Conservation (phyloP, 2,329 filamentous ascomycete genomes). For the Ascochyta viciae-villosae region DNA sequence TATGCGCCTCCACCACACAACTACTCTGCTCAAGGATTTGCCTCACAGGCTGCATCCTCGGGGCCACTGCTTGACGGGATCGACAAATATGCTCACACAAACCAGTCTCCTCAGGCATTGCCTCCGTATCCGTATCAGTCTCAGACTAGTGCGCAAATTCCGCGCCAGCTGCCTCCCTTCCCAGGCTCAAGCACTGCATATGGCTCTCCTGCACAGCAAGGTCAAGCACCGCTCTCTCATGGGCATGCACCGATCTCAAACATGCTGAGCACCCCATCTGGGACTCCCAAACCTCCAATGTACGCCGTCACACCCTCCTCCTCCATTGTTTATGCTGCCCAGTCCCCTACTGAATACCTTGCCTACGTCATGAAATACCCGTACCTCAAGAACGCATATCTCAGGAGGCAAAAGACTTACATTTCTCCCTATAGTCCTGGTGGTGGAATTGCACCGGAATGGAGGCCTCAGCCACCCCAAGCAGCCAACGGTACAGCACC, state of each 20-base stretch:
- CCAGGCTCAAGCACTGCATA: slow-evolving; percentile 25
- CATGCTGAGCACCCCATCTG: slow-evolving; percentile 38
- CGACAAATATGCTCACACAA: slow-evolving; percentile 38
- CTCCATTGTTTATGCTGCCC: slow-evolving; percentile 48
- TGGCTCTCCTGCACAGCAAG: slow-evolving; percentile 23
- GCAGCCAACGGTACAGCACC: slow-evolving; percentile 13
- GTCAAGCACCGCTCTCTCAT: slow-evolving; percentile 26
- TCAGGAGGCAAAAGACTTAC: slow-evolving; percentile 55
- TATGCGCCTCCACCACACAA: slow-evolving; percentile 37
- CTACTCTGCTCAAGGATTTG: slow-evolving; percentile 34
- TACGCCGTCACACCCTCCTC: slow-evolving; percentile 47
- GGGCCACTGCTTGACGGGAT: slow-evolving; percentile 31
- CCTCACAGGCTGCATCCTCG: slow-evolving; percentile 29
- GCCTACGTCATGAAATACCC: slow-evolving; percentile 55
- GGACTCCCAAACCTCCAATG: slow-evolving; percentile 47
- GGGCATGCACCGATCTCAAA: slow-evolving; percentile 43
- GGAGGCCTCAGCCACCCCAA: slow-evolving; percentile 41
- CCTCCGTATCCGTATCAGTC: slow-evolving; percentile 37
- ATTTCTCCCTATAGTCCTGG: slow-evolving; percentile 55
- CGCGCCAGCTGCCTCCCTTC: slow-evolving; percentile 29
- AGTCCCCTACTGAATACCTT: slow-evolving; percentile 49
- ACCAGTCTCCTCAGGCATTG: slow-evolving; percentile 26
- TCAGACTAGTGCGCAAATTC: slow-evolving; percentile 17
- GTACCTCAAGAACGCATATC: slow-evolving; percentile 55
- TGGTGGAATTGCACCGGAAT: slow-evolving; percentile 52